These are phyloP conservation scores for Kregervanrija pseudodelftensis DNA, from an alignment of 805 yeast genomes.

Conservation along the genomic window DNA sequence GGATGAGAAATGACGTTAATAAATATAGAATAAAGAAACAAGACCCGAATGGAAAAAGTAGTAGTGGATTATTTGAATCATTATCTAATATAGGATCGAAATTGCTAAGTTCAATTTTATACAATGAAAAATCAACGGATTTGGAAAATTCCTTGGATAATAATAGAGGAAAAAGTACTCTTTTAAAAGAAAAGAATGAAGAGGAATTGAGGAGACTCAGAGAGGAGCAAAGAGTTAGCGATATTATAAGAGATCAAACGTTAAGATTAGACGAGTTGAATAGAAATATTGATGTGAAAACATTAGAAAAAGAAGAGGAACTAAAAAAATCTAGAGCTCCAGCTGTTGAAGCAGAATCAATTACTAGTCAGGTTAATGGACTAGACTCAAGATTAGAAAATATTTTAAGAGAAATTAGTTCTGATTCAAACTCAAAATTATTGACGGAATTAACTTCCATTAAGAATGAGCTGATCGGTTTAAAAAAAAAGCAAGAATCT, in stretches of 20 bases:
- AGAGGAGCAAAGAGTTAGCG: no score
- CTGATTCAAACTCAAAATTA: slow-evolving; percentile 11
- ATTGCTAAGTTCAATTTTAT: slow-evolving; percentile 22
- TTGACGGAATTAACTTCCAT: slow-evolving; percentile 15
- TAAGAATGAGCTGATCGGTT: slow-evolving; percentile 16
- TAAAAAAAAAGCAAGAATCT: slow-evolving; percentile 30
- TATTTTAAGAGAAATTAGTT: slow-evolving; percentile 13
- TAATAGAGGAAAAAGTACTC: background rate
- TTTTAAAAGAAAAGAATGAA: background rate
- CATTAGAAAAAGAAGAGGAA: background rate
- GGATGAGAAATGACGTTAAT: background rate
- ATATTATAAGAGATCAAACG: background rate
- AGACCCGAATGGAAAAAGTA: slow-evolving; percentile 2
- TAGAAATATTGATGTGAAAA: slow-evolving; percentile 6
- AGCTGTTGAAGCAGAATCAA: slow-evolving; percentile 6
- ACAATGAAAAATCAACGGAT: slow-evolving; percentile 17
- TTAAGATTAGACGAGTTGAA: slow-evolving; percentile 7
- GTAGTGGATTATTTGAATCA: slow-evolving; percentile 19
- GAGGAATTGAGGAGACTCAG: background rate
- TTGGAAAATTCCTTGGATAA: background rate
- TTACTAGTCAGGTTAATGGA: slow-evolving; percentile 5
- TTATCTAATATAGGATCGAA: slow-evolving; percentile 23
- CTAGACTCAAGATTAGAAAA: slow-evolving; percentile 11
- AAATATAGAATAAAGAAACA: slow-evolving; percentile 3
- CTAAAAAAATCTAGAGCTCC: background rate